Conservation (phyloP, 495 filamentous ascomycete genomes). For the Annulohypoxylon moriforme region DNA sequence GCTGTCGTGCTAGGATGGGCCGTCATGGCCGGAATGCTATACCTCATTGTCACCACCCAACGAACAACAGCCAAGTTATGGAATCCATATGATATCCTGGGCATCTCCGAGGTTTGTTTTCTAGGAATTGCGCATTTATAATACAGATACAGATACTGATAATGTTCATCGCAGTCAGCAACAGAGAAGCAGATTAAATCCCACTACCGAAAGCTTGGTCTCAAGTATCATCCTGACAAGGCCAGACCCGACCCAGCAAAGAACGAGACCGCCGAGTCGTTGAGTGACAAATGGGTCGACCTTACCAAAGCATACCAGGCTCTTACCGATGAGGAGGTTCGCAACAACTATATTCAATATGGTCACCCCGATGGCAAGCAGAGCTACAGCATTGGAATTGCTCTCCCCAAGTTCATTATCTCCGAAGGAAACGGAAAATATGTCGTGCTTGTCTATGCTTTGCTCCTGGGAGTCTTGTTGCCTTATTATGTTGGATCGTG, state of each 20-base stretch:
- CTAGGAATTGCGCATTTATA: slow-evolving; percentile 21
- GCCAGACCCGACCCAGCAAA: slow-evolving; percentile 79
- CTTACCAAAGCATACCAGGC: slow-evolving; percentile 97
- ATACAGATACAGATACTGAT: slow-evolving; percentile 24
- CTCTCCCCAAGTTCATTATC: slow-evolving; percentile 91
- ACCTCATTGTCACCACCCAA: slow-evolving; percentile 85
- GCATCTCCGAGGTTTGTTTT: slow-evolving; percentile 77
- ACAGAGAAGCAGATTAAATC: slow-evolving; percentile 90
- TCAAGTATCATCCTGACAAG: slow-evolving; percentile 94
- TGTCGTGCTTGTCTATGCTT: slow-evolving; percentile 87
- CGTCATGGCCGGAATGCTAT: slow-evolving; percentile 90
- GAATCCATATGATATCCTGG: slow-evolving; percentile 95
- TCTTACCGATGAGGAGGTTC: slow-evolving; percentile 93
- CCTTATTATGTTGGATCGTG: slow-evolving; percentile 95
- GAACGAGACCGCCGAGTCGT: slow-evolving; percentile 86
- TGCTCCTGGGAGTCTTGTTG: slow-evolving; percentile 85
- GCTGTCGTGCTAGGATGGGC: slow-evolving; percentile 81
- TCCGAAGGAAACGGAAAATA: slow-evolving; percentile 96
- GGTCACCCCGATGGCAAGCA: slow-evolving; percentile 98
- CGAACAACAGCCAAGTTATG: slow-evolving; percentile 81
- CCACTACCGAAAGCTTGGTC: slow-evolving; percentile 84
- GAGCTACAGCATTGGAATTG: slow-evolving; percentile 97
- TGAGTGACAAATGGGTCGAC: slow-evolving; percentile 92
- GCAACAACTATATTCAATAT: slow-evolving; percentile 95
- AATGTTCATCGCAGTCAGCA: slow-evolving; percentile 66